Evolutionary conservation across 805 yeast species (phyloP).

Genomic region (Yarrowia yakushimensis): DNA sequence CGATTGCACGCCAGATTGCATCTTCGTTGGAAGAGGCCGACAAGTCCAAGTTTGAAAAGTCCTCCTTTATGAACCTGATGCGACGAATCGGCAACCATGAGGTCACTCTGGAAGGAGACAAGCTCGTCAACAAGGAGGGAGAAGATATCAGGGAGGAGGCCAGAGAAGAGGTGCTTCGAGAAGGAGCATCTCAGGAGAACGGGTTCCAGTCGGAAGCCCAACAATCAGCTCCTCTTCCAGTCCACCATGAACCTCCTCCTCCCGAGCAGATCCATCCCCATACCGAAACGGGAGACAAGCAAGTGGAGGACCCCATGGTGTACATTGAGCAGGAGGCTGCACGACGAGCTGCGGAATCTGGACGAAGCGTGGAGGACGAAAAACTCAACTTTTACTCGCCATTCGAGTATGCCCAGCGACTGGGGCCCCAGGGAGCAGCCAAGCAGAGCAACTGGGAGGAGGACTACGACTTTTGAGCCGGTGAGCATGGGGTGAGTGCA

Average conservation of each 20-base stretch:
- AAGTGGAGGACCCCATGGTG: constrained; percentile 30
- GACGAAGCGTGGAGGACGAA: constrained; percentile 10
- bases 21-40: constrained; percentile 18
- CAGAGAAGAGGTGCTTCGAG: background rate
- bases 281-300: background rate
- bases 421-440: constrained; percentile 27
- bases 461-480: constrained; percentile 28
- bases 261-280: constrained; percentile 2
- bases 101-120: constrained; percentile 31
- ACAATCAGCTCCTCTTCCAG: background rate
- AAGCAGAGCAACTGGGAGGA: constrained; percentile 32
- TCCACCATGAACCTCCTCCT: background rate
- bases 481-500: constrained; percentile 18
- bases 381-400: constrained; percentile 26
- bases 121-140: constrained; percentile 32
- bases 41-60: constrained; percentile 30
- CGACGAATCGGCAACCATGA: constrained; percentile 31
- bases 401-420: constrained; percentile 29
- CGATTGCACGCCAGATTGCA: constrained; percentile 19
- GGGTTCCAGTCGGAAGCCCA: constrained; percentile 15
- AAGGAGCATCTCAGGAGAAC: constrained; percentile 3
- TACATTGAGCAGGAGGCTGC: constrained; percentile 26
- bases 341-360: constrained; percentile 18
- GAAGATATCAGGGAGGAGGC: constrained; percentile 26
- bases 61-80: constrained; percentile 34